Base-by-base conservation (phyloP, 2,329 filamentous ascomycete species). In the Colletotrichum sp. region DNA sequence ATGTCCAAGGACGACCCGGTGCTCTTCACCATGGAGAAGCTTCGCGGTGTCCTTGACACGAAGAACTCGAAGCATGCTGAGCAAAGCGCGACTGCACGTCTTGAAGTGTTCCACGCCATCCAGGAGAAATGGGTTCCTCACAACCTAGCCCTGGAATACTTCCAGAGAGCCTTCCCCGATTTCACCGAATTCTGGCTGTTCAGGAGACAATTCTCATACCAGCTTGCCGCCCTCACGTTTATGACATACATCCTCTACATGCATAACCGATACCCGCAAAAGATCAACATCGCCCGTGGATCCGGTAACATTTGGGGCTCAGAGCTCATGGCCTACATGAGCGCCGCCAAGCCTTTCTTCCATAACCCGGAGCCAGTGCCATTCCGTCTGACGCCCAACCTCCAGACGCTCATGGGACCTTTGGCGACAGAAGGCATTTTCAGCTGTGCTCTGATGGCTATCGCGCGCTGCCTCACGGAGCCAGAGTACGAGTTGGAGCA, bases 161-260 rank as follows among this genome's bases (percentile, higher is more conserved):
- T 98, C 91, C 95, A 96, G 82, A 89, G 91, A 79, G 95, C 93
- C 7, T 99, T 97, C 86, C 94, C 96, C 34, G 94, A 95, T 78
- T 99, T 95, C 85, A 92, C 95, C 62, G 96, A 98, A 81, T 98
- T 99, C 89, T 99, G 96, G 96, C 91, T 99, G 74, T 99, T 99
- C 95, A 95, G 97, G 75, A 93, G 96, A 75, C 96, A 98, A 79
- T 98, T 99, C 87, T 95, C 95, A 26, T 98, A 99, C 88, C 97
- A 99, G 86, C 93, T 98, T 77, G 96, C 97, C 24, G 93, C 96
- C 3, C 90, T 99, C 78, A 98, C 97, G 1, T 99, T 99, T 87
- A 98, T 99, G 94, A 99, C 97, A 6, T 99, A 99, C 83, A 94
- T 98, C 75, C 94, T 99, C 88, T 96, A 96, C 87, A 99, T 99